Evolutionary conservation across 495 filamentous ascomycete species (phyloP).

Genomic region (Penicillium angulare): DNA sequence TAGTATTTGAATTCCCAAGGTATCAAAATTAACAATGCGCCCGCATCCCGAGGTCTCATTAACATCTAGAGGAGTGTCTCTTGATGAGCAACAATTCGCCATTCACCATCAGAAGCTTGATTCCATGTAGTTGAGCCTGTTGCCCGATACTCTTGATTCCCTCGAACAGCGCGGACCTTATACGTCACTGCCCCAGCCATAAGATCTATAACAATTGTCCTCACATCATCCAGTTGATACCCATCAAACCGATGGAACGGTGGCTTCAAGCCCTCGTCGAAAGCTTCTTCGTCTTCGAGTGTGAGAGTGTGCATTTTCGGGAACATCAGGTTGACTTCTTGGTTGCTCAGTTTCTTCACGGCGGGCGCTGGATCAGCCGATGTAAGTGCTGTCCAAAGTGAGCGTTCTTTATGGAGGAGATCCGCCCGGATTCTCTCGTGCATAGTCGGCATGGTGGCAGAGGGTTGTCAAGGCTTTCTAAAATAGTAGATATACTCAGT

Average conservation of each 20-base stretch:
- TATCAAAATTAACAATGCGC: constrained; percentile 2
- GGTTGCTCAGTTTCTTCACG: constrained; percentile 36
- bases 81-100: constrained; percentile 38
- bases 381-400: constrained; percentile 45
- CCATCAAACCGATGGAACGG: constrained; percentile 46
- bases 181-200: constrained; percentile 46
- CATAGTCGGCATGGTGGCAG: constrained; percentile 38
- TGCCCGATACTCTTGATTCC: constrained; percentile 27
- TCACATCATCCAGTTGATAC: constrained; percentile 39
- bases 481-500: not conserved
- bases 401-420: constrained; percentile 37
- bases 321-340: constrained; percentile 38
- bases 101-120: constrained; percentile 46
- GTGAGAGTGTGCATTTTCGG: constrained; percentile 37
- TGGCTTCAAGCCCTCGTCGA: constrained; percentile 30
- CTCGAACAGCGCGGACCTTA: constrained; percentile 28
- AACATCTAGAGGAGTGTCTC: constrained; percentile 40
- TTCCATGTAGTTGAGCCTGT: constrained; percentile 44
- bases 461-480: constrained; percentile 3
- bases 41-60: not conserved
- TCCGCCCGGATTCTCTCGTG: constrained; percentile 49
- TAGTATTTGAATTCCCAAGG: too few relatives aligned
- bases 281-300: constrained; percentile 26
- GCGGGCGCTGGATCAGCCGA: constrained; percentile 42
- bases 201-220: constrained; percentile 43